Conservation (phyloP, 169 alveolate genomes). For the Hepatocystis sp. region DNA sequence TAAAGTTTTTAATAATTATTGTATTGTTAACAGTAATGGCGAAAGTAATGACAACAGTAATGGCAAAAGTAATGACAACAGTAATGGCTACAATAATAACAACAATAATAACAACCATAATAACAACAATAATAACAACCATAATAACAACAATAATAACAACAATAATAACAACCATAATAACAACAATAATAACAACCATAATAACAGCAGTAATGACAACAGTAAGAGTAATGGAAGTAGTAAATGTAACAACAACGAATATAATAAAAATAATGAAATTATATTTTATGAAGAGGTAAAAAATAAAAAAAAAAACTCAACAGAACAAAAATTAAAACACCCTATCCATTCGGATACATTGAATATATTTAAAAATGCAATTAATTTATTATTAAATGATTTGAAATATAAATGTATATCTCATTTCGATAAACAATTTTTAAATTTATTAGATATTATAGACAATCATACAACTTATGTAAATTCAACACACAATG, state of each 20-base stretch:
- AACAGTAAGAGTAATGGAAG: background rate
- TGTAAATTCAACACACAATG: constrained; percentile 51
- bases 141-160: background rate
- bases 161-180: background rate
- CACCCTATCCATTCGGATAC: constrained; percentile 45
- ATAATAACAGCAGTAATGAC: background rate
- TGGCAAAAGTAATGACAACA: background rate
- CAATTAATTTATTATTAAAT: constrained; percentile 42
- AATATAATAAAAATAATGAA: background rate
- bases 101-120: background rate
- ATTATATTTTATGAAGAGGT: background rate
- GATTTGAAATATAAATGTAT: constrained; percentile 55
- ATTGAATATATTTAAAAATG: constrained; percentile 52
- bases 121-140: background rate
- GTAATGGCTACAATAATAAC: background rate
- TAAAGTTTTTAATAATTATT: no score
- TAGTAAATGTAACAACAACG: background rate
- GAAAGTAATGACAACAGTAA: background rate
- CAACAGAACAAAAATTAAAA: constrained; percentile 17
- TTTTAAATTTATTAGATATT: constrained; percentile 33
- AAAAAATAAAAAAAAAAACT: constrained; percentile 7
- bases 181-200: background rate
- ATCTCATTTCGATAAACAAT: constrained; percentile 51
- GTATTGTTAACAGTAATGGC: background rate
- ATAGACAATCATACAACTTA: constrained; percentile 60